Percentiles rank a stretch among this genome's conserved stretches.
These are phyloP conservation scores for Ustilago curta DNA, from an alignment of 1,284 basidiomycete genomes.

Conservation along the genomic window DNA sequence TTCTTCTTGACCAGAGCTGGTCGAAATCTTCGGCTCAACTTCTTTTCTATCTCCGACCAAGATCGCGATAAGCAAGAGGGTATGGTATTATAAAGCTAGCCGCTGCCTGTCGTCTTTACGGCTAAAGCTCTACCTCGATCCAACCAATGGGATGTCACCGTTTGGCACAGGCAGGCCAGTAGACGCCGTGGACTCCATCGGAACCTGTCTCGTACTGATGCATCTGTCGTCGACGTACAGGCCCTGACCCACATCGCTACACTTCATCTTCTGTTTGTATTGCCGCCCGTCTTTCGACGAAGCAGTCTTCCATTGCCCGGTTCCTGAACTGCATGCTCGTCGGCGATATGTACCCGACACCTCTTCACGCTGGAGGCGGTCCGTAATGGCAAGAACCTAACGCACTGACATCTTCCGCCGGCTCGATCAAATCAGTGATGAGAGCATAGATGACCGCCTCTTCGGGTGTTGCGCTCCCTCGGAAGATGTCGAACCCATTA, in stretches of 20 bases:
- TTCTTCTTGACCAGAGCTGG: not conserved
- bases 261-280: not conserved
- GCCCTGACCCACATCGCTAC: not conserved
- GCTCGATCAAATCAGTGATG: not conserved
- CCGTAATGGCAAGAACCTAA: not conserved
- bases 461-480: not conserved
- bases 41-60: constrained; percentile 31
- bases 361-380: not conserved
- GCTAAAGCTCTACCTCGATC: not conserved
- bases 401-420: not conserved
- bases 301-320: not conserved
- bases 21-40: constrained; percentile 18
- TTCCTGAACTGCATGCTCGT: constrained; percentile 1
- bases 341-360: not conserved
- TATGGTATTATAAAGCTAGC: not conserved
- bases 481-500: not conserved
- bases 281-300: not conserved
- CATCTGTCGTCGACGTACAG: constrained; percentile 17
- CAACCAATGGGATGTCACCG: not conserved
- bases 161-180: not conserved
- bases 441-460: not conserved
- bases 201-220: not conserved
- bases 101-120: not conserved
- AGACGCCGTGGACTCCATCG: not conserved
- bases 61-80: constrained; percentile 15